Conservation (phyloP, 2,329 filamentous ascomycete species). For the Cryphonectria naterciae region DNA sequence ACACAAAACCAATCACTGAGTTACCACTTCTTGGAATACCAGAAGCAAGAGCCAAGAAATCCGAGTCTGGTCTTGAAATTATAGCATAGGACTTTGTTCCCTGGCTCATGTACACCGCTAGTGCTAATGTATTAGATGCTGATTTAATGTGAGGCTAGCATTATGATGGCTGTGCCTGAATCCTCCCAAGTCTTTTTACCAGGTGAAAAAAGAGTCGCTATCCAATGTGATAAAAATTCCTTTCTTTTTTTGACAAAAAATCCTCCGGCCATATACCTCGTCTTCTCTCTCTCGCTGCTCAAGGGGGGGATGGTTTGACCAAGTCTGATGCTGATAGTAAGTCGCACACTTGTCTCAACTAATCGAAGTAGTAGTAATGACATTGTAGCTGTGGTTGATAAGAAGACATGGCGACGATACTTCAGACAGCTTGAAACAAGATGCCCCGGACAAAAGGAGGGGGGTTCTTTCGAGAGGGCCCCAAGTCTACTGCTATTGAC, state of each 20-base stretch:
- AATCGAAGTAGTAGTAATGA: background rate
- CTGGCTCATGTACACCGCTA: conserved; percentile 13
- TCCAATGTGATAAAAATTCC: background rate
- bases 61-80: background rate
- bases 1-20: background rate
- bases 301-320: background rate
- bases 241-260: background rate
- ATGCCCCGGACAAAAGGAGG: background rate
- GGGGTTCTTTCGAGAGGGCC: too few relatives aligned
- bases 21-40: background rate
- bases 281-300: background rate
- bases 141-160: conserved; percentile 23
- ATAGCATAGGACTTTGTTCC: background rate
- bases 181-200: background rate
- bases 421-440: background rate
- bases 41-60: background rate
- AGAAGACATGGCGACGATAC: background rate
- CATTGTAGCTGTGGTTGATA: background rate
- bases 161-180: conserved; percentile 14
- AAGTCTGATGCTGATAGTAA: background rate
- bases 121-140: conserved; percentile 28
- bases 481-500: background rate
- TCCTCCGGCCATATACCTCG: background rate
- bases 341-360: background rate
- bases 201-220: background rate